Evolutionary conservation across 768 basidiomycete genomes (phyloP).

Genomic region (Crassisporium funariophilum): DNA sequence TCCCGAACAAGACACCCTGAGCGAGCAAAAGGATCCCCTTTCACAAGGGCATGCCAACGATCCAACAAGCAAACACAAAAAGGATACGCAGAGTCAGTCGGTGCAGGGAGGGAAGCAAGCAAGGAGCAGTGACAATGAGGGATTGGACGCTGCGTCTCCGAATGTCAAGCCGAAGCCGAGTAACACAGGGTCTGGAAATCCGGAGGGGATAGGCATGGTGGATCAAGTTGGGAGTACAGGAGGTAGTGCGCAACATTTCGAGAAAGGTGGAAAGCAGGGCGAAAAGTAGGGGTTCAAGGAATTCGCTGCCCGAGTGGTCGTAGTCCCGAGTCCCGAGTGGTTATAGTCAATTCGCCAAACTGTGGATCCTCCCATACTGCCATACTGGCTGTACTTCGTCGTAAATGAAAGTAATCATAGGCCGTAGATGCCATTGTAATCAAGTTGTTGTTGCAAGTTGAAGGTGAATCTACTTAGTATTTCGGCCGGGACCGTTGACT

Average conservation of each 20-base stretch:
- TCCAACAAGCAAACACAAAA: constrained; percentile 17
- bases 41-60: constrained; percentile 22
- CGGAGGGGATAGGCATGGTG: constrained; percentile 24
- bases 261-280: constrained; percentile 18
- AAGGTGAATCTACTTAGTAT: too few relatives aligned
- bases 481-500: too few relatives aligned
- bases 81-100: constrained; percentile 18
- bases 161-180: constrained; percentile 10
- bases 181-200: constrained; percentile 20
- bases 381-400: too few relatives aligned
- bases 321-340: too few relatives aligned
- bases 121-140: constrained; percentile 8
- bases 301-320: too few relatives aligned
- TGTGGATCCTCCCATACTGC: too few relatives aligned
- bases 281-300: too few relatives aligned
- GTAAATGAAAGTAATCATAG: too few relatives aligned
- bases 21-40: constrained; percentile 9
- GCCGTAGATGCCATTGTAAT: too few relatives aligned
- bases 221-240: constrained; percentile 26
- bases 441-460: too few relatives aligned
- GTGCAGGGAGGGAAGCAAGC: constrained; percentile 14
- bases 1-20: neutral
- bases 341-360: too few relatives aligned
- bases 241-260: constrained; percentile 19
- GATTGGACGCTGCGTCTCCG: constrained; percentile 20